These are phyloP conservation scores for Volvariella surrecta DNA, from an alignment of 1,284 basidiomycete species.

Conservation along the genomic window DNA sequence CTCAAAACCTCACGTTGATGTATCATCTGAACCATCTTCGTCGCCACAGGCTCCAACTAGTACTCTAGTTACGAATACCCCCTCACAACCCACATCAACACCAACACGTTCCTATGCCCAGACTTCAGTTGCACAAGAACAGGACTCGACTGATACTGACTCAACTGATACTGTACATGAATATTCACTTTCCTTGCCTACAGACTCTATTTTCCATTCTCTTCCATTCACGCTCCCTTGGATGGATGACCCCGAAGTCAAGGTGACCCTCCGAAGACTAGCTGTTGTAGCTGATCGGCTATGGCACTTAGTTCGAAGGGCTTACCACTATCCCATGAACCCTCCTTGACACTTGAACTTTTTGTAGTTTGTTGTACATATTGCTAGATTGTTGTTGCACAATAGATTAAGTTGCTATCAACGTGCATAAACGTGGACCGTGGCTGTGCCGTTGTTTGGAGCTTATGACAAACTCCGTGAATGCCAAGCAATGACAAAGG, in stretches of 20 bases:
- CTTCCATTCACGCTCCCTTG: slow-evolving; percentile 19
- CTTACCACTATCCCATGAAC: slow-evolving; percentile 50
- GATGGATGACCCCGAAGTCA: slow-evolving; percentile 15
- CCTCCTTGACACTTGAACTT: slow-evolving; percentile 25
- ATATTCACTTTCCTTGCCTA: background rate
- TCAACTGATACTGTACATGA: background rate
- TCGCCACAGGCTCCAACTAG: too few species aligned
- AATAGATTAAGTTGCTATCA: background rate
- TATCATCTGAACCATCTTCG: too few species aligned
- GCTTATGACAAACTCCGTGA: background rate
- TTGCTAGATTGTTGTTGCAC: background rate
- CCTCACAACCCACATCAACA: background rate
- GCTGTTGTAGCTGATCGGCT: slow-evolving; percentile 29
- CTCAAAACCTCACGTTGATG: background rate
- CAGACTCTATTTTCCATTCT: background rate
- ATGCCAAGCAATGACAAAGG: background rate
- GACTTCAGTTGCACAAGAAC: too few species aligned
- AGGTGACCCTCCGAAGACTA: slow-evolving; percentile 24
- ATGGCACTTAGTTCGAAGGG: slow-evolving; percentile 38
- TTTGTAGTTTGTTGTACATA: background rate
- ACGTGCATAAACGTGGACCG: background rate
- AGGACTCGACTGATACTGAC: background rate
- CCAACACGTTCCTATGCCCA: background rate
- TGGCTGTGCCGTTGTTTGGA: background rate
- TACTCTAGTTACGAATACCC: too few species aligned